These are phyloP conservation scores for Thymus mandschuricus DNA, from an alignment of 257 asterid genomes.

Conservation along the genomic window DNA sequence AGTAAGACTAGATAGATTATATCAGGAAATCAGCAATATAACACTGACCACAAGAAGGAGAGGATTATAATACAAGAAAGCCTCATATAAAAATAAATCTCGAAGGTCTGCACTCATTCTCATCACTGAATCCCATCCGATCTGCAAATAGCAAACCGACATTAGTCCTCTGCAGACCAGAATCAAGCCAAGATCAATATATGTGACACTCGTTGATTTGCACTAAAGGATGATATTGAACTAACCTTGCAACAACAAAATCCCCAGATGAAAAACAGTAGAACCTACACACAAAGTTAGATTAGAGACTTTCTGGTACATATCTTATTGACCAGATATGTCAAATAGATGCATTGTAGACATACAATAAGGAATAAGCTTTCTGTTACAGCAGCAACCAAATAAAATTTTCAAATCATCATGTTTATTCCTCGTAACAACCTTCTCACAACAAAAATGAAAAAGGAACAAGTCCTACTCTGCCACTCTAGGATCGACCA, in stretches of 20 bases:
- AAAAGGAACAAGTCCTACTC: slow-evolving; percentile 9
- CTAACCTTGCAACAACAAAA: slow-evolving; percentile 90
- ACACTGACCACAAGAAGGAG: slow-evolving; percentile 94
- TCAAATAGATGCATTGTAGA: not conserved
- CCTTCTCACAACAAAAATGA: slow-evolving; percentile 7
- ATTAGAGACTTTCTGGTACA: slow-evolving; percentile 28
- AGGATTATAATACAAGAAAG: slow-evolving; percentile 96
- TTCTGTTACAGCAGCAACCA: not conserved
- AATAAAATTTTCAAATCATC: not conserved
- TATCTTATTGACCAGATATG: slow-evolving; percentile 18
- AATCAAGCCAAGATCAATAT: slow-evolving; percentile 21
- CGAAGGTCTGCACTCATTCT: slow-evolving; percentile 94
- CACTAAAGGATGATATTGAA: slow-evolving; percentile 27
- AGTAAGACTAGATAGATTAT: not conserved
- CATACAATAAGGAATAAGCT: not conserved
- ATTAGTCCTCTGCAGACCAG: slow-evolving; percentile 27
- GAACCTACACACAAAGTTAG: slow-evolving; percentile 56
- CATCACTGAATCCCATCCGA: slow-evolving; percentile 99
- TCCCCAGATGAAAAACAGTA: slow-evolving; percentile 87
- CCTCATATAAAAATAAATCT: slow-evolving; percentile 94
- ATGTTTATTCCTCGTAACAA: not conserved
- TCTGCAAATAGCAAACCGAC: slow-evolving; percentile 52
- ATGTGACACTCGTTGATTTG: slow-evolving; percentile 21
- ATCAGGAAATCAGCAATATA: slow-evolving; percentile 20
- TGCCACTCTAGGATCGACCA: slow-evolving; percentile 23